phyloP scores from a whole-genome alignment of 1,284 basidiomycete genomes.

The Microbotryum scabiosae region DNA sequence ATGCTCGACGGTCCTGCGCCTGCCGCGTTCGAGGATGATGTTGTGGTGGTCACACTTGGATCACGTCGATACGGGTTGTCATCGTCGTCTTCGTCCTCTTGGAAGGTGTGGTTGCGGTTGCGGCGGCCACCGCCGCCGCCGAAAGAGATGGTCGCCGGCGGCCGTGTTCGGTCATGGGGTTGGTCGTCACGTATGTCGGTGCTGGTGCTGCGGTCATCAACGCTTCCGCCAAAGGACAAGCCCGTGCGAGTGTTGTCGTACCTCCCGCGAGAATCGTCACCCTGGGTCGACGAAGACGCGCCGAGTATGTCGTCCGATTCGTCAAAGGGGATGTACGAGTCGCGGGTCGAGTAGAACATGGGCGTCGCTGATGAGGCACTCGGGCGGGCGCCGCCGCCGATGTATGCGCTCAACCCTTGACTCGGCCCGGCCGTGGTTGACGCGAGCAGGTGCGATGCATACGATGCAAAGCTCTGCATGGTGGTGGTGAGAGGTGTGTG shows the following conservation, averaged over 20 bases:
- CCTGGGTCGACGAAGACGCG: background rate
- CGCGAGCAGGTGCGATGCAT: too few relatives aligned
- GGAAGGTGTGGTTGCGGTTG: background rate
- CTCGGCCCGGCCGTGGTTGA: too few relatives aligned
- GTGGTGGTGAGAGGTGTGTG: too few relatives aligned
- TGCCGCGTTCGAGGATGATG: background rate
- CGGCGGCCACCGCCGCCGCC: background rate
- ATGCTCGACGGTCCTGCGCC: background rate
- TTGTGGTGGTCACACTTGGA: background rate
- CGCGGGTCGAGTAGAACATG: conserved; percentile 1
- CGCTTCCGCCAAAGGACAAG: background rate
- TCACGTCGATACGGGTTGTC: background rate
- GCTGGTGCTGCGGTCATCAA: background rate
- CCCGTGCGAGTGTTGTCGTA: background rate
- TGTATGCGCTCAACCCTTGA: too few relatives aligned
- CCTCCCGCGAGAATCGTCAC: background rate
- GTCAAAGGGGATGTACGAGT: background rate
- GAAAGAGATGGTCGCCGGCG: background rate
- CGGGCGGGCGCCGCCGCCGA: too few relatives aligned
- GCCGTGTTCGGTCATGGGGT: background rate
- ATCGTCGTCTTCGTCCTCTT: background rate
- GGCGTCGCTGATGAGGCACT: too few relatives aligned
- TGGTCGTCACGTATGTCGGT: background rate
- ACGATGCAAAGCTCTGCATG: too few relatives aligned
- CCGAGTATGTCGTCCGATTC: background rate